These are phyloP conservation scores for Claviceps cyperi DNA, from an alignment of 2,329 filamentous ascomycete genomes.

Conservation along the genomic window DNA sequence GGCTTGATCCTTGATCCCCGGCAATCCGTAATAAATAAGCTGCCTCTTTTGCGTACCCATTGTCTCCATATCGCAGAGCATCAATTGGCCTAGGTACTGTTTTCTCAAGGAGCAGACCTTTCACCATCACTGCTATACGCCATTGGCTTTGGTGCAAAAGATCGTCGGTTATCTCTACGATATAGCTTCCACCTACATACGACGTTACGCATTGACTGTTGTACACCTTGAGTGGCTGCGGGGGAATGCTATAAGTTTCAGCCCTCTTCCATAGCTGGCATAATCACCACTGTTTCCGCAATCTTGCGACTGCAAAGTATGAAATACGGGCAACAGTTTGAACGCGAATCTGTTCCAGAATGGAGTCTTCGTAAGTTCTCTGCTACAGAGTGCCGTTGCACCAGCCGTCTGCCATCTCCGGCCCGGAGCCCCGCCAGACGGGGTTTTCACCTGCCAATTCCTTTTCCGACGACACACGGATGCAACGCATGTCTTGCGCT, in stretches of 20 bases:
- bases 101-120: background rate
- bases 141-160: background rate
- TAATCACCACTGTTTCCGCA: background rate
- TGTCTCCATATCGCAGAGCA: background rate
- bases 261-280: background rate
- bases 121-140: background rate
- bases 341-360: conserved; percentile 63
- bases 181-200: background rate
- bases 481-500: background rate
- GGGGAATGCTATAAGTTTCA: background rate
- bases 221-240: background rate
- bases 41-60: background rate
- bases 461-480: background rate
- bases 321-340: conserved; percentile 41
- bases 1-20: background rate
- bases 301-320: conserved; percentile 11
- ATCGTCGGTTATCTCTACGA: background rate
- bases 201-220: background rate
- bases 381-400: background rate
- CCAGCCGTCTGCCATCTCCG: background rate
- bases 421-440: background rate
- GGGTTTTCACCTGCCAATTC: background rate
- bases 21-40: too few species aligned
- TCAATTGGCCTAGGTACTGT: background rate
- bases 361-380: conserved; percentile 57